Conservation (phyloP, 202 grass and related monocot species). For the Cymbopogon flexuosus region DNA sequence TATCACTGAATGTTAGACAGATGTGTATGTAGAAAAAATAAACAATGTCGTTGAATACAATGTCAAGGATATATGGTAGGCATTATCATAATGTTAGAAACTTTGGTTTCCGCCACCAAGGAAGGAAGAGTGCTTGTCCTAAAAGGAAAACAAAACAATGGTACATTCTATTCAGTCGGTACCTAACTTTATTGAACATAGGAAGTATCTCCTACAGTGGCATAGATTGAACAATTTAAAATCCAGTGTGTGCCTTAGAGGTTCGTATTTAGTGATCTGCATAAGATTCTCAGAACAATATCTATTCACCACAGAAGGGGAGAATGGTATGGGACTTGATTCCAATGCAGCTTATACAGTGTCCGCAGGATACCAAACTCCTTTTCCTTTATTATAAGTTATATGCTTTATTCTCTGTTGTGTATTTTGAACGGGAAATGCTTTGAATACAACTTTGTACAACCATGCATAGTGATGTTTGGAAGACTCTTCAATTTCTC, state of each 20-base stretch:
- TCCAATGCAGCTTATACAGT: neutral
- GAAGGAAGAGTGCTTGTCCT: neutral
- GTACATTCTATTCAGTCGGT: neutral
- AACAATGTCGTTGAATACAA: slow-evolving; percentile 16
- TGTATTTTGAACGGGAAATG: neutral
- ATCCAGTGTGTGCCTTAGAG: neutral
- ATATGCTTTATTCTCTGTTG: neutral
- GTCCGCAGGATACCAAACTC: neutral
- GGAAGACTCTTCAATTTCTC: neutral
- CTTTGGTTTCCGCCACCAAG: neutral
- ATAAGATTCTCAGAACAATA: neutral
- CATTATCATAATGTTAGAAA: neutral
- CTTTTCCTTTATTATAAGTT: neutral
- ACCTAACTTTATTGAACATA: neutral
- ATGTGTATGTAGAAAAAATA: neutral
- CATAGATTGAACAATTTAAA: neutral
- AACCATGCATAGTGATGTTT: neutral
- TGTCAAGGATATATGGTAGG: neutral
- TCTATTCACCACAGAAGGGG: neutral
- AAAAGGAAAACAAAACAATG: neutral
- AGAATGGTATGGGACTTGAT: neutral
- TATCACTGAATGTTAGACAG: neutral
- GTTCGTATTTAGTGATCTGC: neutral
- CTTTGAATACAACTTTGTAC: neutral
- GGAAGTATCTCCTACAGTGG: neutral